Conservation (phyloP, 2,329 filamentous ascomycete species). For the Tympanopsis confertula region DNA sequence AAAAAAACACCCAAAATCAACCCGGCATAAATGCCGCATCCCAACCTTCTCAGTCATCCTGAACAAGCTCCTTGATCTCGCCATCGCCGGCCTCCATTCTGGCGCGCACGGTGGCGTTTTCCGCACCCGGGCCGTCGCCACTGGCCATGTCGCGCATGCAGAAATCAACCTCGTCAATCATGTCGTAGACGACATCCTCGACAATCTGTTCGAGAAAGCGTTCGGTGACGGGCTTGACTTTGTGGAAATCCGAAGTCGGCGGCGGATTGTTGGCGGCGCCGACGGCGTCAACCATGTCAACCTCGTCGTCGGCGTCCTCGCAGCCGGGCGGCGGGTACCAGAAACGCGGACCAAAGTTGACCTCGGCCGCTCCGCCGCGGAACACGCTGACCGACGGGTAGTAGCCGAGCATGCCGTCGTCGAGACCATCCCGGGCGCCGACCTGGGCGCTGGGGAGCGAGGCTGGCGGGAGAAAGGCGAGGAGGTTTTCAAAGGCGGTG, state of each 20-base stretch:
- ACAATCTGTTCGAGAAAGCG: constrained; percentile 87
- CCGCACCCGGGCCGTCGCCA: constrained; percentile 22
- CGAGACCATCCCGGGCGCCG: constrained; percentile 73
- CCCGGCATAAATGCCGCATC: background rate
- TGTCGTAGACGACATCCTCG: constrained; percentile 85
- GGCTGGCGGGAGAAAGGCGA: constrained; percentile 84
- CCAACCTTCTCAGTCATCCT: constrained; percentile 36
- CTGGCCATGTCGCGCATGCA: constrained; percentile 60
- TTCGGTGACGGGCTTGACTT: constrained; percentile 54
- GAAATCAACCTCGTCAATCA: constrained; percentile 89
- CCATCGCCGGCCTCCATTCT: constrained; percentile 32
- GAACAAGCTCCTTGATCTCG: constrained; percentile 55
- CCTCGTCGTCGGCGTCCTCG: constrained; percentile 20
- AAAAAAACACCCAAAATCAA: background rate
- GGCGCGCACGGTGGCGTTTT: constrained; percentile 27
- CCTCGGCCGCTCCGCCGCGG: constrained; percentile 77
- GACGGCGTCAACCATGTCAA: background rate
- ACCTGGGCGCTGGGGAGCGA: constrained; percentile 62
- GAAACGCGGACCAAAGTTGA: constrained; percentile 89
- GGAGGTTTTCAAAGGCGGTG: constrained; percentile 74
- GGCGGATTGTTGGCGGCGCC: constrained; percentile 3
- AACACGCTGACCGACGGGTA: constrained; percentile 90
- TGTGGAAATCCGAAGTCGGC: constrained; percentile 9
- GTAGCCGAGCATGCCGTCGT: constrained; percentile 92
- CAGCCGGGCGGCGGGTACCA: constrained; percentile 69